Evolutionary conservation across 164 flowering plant species (phyloP).

Genomic region (Warburgia ugandensis): DNA sequence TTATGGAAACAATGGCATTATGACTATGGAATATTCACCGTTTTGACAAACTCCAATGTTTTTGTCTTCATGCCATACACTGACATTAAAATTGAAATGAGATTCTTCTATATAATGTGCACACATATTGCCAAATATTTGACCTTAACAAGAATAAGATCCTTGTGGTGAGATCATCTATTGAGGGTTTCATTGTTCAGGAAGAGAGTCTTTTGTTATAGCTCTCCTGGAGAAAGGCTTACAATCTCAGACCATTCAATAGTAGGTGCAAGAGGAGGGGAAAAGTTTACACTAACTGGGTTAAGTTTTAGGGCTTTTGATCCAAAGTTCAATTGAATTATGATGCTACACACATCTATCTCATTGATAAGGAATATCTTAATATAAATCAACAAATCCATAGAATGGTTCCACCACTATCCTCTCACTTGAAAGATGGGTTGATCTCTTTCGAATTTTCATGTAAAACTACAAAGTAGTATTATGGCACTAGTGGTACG

Average conservation of each 20-base stretch:
- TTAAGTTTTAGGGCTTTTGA: not conserved
- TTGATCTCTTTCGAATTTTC: slow-evolving; percentile 94
- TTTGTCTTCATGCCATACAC: slow-evolving; percentile 20
- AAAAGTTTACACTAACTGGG: slow-evolving; percentile 6
- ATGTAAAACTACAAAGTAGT: slow-evolving; percentile 71
- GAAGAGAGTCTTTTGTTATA: slow-evolving; percentile 93
- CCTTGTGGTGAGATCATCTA: slow-evolving; percentile 41
- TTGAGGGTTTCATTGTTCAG: slow-evolving; percentile 71
- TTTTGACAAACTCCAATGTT: slow-evolving; percentile 77
- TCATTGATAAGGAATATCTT: slow-evolving; percentile 5
- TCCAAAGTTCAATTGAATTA: slow-evolving; percentile 7
- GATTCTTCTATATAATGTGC: slow-evolving; percentile 10
- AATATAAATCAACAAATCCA: slow-evolving; percentile 28
- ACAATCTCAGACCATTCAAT: slow-evolving; percentile 29
- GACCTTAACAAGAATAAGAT: slow-evolving; percentile 42
- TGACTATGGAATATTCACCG: slow-evolving; percentile 89
- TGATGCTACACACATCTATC: not conserved
- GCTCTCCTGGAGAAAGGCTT: slow-evolving; percentile 73
- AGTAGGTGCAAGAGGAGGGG: not conserved
- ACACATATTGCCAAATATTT: slow-evolving; percentile 61
- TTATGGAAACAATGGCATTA: slow-evolving; percentile 99
- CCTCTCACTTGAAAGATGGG: slow-evolving; percentile 69
- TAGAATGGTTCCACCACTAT: slow-evolving; percentile 61
- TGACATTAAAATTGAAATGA: slow-evolving; percentile 9
- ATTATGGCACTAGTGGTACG: slow-evolving; percentile 76